Evolutionary conservation across 192 early-diverging fungal species (phyloP), one percentile per base, ranked within the genome.

Genomic region (Spizellomyces sp.): DNA sequence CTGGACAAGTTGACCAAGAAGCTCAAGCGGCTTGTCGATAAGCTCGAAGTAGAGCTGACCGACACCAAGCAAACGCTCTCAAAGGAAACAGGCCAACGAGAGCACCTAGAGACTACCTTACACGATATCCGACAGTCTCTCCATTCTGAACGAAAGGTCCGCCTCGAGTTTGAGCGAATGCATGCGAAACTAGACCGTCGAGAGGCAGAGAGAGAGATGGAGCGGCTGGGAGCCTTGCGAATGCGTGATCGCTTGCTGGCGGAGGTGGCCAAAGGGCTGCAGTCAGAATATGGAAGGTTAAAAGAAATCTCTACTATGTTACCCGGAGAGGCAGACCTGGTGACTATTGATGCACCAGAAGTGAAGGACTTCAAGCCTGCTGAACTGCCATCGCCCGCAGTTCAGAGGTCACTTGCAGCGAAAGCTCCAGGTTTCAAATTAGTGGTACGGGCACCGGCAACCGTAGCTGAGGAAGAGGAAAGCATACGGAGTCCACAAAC

Each of bases 81-180:
- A n/a, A 71, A 64, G 0, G 79, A 82, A 67, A 77, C 77, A 10
- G 45, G 61, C 21, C 74, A 73, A 62, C 67, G 76, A n/a, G 84
- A 86, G 67, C 67, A 66, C 17, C 67, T 86, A 19, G 81, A 86
- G 56, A 65, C 70, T 6, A 69, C 79, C 46, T 65, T 80, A 6
- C 68, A 83, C 55, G 79, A 81, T n/a, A 75, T 80, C 54, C 70
- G 81, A 9, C 64, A 58, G 36, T 22, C 58, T 4, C 73, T 79
- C 15, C 55, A 80, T 63, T 57, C 76, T 7, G 85, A 86, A 72
- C 75, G 79, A n/a, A 66, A 77, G 58, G 69, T 83, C 15, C 56
- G 84, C 41, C 58, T 79, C 21, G 81, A 86, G 60, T 74, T 81
- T 46, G 84, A 86, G 66, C 71, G 81, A 8, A 73, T 81, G 75